phyloP scores from a whole-genome alignment of 495 filamentous ascomycete genomes.

The Penicillium herquei region DNA sequence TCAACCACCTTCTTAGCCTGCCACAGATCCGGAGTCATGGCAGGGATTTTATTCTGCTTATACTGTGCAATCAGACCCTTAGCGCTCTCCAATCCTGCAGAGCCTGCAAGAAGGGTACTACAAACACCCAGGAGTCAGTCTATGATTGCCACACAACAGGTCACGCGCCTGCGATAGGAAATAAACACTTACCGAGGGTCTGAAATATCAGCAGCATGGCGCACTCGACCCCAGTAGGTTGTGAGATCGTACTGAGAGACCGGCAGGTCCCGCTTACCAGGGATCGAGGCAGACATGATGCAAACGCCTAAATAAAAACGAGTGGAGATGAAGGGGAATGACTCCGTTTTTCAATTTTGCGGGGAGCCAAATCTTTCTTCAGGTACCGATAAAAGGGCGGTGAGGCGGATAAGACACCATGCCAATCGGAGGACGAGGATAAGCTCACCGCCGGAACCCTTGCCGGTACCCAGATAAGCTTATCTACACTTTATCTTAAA shows the following conservation, averaged over 20 bases:
- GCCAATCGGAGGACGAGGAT: constrained; percentile 21
- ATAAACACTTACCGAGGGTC: constrained; percentile 77
- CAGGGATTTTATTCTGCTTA: constrained; percentile 70
- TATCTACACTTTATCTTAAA: no score
- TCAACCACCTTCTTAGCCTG: constrained; percentile 94
- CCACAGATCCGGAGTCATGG: constrained; percentile 91
- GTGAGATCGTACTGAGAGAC: constrained; percentile 86
- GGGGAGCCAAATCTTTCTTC: constrained; percentile 19
- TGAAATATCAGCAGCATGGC: constrained; percentile 83
- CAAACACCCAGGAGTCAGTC: neutral
- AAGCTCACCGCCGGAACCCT: neutral
- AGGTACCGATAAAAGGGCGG: constrained; percentile 33
- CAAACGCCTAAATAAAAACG: neutral
- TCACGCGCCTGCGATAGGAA: no score
- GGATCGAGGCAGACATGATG: constrained; percentile 84
- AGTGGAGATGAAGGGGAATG: constrained; percentile 11
- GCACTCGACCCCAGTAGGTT: constrained; percentile 94
- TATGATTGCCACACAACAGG: neutral
- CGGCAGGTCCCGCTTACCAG: constrained; percentile 81
- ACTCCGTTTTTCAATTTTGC: constrained; percentile 14
- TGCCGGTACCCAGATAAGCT: neutral
- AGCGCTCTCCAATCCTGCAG: constrained; percentile 74
- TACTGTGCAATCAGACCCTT: constrained; percentile 75
- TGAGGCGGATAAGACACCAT: constrained; percentile 36
- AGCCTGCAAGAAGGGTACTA: constrained; percentile 79